Base-by-base conservation (phyloP, 768 basidiomycete genomes). In the Panaeolus cyanescens region DNA sequence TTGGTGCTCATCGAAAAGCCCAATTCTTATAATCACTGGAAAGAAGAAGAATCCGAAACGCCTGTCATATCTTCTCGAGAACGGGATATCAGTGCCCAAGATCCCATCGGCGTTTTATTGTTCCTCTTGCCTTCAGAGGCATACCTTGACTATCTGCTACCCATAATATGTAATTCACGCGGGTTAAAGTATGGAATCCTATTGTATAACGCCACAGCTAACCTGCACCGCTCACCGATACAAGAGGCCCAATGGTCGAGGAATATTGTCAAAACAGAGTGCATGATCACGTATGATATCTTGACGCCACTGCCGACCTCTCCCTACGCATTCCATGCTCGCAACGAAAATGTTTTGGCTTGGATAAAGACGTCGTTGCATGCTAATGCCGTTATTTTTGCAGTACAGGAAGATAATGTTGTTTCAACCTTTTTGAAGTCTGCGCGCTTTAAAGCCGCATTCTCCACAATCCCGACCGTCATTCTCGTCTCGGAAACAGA, bases 401-500 rank as follows among this genome's bases (percentile, higher is more conserved):
- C 25, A 1, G 4, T 28, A 8, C 4, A 15, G 15, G 25, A 50
- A 28, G 45, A 50, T 4, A 9, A 28, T 15, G n/a, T 50, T 28
- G 15, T 50, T 42, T 55, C 32, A 65, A 67, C 20, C 39, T 58
- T 6, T 25, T 67, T 19, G 61, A 65, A 2, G 63, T 56, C 22
- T 60, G 55, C 15, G 54, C 68, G n/a, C 36, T 62, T 31, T 50
- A 55, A 40, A 61, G 19, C 3, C 34, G 37, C 25, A 56, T 12
- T 57, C 62, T 31, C 15, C 25, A 19, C 57, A 32, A 15, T 4
- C 12, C 61, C 64, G 7, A 67, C 65, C 3, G 55, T 70, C 33
- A 68, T 70, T 15, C 60, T 61, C 22, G 64, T 75, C 3, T 67
- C 68, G 42, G 55, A 67, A 32, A 54, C 57, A n/a, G 63, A 75